Evolutionary conservation across 805 yeast genomes (phyloP).

Genomic region (Saturnispora gosingensis): DNA sequence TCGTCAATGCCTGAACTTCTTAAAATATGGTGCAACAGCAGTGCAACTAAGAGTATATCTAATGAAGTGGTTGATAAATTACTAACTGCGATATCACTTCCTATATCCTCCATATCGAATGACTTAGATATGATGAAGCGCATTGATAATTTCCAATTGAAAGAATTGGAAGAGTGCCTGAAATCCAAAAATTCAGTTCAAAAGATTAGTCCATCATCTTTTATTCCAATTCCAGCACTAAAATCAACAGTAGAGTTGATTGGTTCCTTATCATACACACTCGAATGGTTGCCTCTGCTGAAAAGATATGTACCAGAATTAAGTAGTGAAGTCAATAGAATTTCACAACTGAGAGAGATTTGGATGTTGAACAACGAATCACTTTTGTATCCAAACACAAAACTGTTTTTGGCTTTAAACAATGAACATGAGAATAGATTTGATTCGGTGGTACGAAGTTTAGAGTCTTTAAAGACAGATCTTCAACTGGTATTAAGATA

Average conservation of each 20-base stretch:
- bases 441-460: conserved; percentile 27
- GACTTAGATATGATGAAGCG: background rate
- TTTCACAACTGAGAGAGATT: conserved; percentile 20
- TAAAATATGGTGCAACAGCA: conserved; percentile 29
- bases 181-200: conserved; percentile 3
- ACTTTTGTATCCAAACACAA: background rate
- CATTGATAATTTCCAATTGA: conserved; percentile 4
- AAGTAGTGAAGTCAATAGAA: conserved; percentile 10
- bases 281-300: conserved; percentile 50
- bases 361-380: conserved; percentile 19
- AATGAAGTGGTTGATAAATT: conserved; percentile 21
- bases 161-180: conserved; percentile 8
- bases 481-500: conserved; percentile 43
- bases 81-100: conserved; percentile 2
- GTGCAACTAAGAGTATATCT: conserved; percentile 26
- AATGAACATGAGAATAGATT: conserved; percentile 28
- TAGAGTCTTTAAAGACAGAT: conserved; percentile 30
- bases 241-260: conserved; percentile 44
- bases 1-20: conserved; percentile 12
- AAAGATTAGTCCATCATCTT: conserved; percentile 10
- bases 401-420: conserved; percentile 20
- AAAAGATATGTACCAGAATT: conserved; percentile 30
- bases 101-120: conserved; percentile 14
- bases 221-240: conserved; percentile 32
- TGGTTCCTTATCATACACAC: conserved; percentile 46